Evolutionary conservation across 2,329 filamentous ascomycete species (phyloP), one percentile per base, ranked within the genome.

Genomic region (Fusarium sp.): DNA sequence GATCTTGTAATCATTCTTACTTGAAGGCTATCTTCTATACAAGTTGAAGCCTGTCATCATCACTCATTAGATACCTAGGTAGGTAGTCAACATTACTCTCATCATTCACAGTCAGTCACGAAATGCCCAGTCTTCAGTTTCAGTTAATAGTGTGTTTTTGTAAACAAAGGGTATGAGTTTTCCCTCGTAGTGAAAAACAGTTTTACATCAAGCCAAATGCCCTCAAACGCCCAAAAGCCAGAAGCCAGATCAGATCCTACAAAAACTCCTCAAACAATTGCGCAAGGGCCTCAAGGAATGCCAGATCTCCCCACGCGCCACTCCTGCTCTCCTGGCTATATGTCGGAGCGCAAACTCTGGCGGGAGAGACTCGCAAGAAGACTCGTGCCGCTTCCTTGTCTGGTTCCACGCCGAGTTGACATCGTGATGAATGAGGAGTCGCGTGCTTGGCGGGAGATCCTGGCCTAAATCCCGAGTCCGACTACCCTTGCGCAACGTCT

Each of bases 211-310:
- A 76, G 68, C 69, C 73, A 72, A 74, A 75, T 76, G 71, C 75
- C 77, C 72, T 71, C 63, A 70, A 78, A 78, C 77, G 77, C 77
- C 77, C 67, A 74, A 74, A 66, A 71, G 65, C 60, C 54, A 66
- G 40, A 70, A 67, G 71, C 74, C 74, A 69, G 67, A 71, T 75
- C 72, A 69, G 67, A 71, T 75, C 73, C 74, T 76, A 72, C 76
- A 75, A 75, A 76, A 75, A 76, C 73, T 75, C 74, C 74, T 74
- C 70, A 76, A 75, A 65, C 65, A 73, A 69, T 75, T 61, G 71
- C 75, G 71, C 72, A 75, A 67, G 72, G 62, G 57, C 61, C 44
- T 53, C 56, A 63, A 52, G 57, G 55, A 47, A 46, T 47, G 63
- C 65, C 59, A 45, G 19, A 52, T 47, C 57, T 67, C 53, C 51